These are phyloP conservation scores for Colletotrichum australisinense DNA, from an alignment of 2,329 filamentous ascomycete species.

Conservation along the genomic window DNA sequence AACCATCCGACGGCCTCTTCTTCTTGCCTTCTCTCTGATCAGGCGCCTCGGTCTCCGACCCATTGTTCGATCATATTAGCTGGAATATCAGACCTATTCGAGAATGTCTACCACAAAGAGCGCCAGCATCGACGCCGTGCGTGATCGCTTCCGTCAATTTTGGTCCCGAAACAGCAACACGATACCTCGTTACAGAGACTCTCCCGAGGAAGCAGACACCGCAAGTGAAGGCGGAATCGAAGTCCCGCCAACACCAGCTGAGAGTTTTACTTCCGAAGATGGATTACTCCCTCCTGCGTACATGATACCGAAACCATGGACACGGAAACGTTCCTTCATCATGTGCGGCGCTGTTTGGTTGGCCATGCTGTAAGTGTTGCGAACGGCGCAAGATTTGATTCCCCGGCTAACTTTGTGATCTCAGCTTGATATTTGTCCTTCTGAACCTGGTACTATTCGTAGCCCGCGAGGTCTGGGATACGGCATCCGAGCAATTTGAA, in stretches of 20 bases:
- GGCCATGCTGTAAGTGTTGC: conserved; percentile 28
- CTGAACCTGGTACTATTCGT: conserved; percentile 30
- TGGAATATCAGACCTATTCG: background rate
- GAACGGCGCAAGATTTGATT: too few species aligned
- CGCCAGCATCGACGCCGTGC: conserved; percentile 12
- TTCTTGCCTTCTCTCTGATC: background rate
- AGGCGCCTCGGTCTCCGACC: background rate
- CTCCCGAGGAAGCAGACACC: conserved; percentile 5
- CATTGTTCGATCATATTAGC: background rate
- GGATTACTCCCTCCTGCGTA: conserved; percentile 19
- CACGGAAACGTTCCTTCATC: conserved; percentile 27
- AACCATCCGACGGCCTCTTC: background rate
- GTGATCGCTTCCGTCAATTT: conserved; percentile 27
- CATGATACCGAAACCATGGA: conserved; percentile 26
- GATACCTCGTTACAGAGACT: conserved; percentile 18
- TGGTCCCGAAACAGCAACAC: conserved; percentile 17
- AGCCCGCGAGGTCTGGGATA: conserved; percentile 28
- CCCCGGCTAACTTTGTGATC: background rate
- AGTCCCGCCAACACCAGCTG: conserved; percentile 9
- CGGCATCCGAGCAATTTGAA: conserved; percentile 1
- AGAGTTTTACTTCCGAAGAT: conserved; percentile 29
- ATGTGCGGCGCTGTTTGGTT: conserved; percentile 34
- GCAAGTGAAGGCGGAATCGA: background rate
- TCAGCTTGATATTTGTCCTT: conserved; percentile 27
- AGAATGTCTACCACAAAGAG: conserved; percentile 10